phyloP scores from a whole-genome alignment of 352 stramenopile species.

The Pythium scleroteichum region DNA sequence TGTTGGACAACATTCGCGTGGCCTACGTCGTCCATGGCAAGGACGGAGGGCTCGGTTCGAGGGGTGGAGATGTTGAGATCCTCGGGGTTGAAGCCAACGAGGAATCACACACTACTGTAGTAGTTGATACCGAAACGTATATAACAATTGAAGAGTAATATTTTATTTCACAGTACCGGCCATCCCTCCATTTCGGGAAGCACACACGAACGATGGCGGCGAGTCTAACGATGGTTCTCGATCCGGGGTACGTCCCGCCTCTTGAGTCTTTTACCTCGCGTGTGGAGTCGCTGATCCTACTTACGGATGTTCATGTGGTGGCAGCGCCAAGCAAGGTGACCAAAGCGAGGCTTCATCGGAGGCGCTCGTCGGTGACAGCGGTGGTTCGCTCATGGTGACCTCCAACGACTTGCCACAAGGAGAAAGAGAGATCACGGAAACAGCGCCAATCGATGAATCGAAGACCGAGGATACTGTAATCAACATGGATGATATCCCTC shows the following conservation, averaged over 20 bases:
- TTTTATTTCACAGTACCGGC: too few relatives aligned
- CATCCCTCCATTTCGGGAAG: not conserved
- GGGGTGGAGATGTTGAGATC: conserved; percentile 24
- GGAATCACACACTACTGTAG: not conserved
- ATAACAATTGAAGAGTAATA: not conserved
- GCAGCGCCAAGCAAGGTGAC: not conserved
- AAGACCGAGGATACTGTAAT: too few relatives aligned
- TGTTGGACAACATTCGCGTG: conserved; percentile 59
- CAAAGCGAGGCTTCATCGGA: not conserved
- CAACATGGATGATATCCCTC: too few relatives aligned
- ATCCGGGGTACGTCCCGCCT: not conserved
- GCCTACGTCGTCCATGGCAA: conserved; percentile 36
- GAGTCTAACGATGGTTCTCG: conserved; percentile 30
- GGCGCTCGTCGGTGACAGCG: not conserved
- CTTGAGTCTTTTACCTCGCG: not conserved
- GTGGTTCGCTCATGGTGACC: not conserved
- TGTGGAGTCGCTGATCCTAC: too few relatives aligned
- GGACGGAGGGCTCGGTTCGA: not conserved
- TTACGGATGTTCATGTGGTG: not conserved
- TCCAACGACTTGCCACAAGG: not conserved
- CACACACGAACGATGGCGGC: conserved; percentile 28
- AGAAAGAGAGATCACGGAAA: too few relatives aligned
- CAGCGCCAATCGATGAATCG: too few relatives aligned
- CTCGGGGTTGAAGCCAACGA: conserved; percentile 23
- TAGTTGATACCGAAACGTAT: conserved; percentile 3